Conservation (phyloP, 768 basidiomycete genomes). For the Lyophyllum semitale region DNA sequence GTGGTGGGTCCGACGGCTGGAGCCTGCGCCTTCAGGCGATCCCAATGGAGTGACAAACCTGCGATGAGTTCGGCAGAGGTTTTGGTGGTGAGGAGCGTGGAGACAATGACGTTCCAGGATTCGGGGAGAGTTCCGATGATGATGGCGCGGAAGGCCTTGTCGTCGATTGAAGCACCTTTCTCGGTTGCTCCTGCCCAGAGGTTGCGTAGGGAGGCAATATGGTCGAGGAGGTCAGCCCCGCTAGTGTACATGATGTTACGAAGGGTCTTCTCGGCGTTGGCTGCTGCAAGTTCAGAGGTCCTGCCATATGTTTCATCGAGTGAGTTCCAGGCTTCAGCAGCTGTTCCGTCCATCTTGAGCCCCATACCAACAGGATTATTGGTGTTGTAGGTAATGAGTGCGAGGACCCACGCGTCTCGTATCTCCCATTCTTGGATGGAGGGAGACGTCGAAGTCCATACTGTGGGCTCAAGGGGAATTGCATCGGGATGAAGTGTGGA, state of each 20-base stretch:
- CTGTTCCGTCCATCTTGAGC: conserved; percentile 11
- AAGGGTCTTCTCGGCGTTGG: conserved; percentile 5
- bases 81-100: conserved; percentile 2
- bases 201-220: conserved; percentile 17
- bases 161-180: conserved; percentile 17
- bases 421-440: conserved; percentile 1
- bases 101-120: conserved; percentile 16
- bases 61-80: conserved; percentile 7
- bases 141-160: conserved; percentile 17
- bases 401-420: not conserved
- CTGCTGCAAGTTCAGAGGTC: conserved; percentile 7
- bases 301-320: not conserved
- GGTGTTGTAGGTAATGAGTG: conserved; percentile 5
- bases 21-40: not conserved
- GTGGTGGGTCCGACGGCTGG: not conserved
- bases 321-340: conserved; percentile 6
- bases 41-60: not conserved
- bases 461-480: not conserved
- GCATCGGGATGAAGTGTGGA: not conserved
- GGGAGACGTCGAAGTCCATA: not conserved
- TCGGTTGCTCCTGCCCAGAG: conserved; percentile 15
- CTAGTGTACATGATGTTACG: conserved; percentile 8
- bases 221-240: conserved; percentile 10
- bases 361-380: conserved; percentile 20
- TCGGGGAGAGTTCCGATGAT: conserved; percentile 15